phyloP scores from a whole-genome alignment of 2,329 filamentous ascomycete species.

The Dactylellina drechsleri region DNA sequence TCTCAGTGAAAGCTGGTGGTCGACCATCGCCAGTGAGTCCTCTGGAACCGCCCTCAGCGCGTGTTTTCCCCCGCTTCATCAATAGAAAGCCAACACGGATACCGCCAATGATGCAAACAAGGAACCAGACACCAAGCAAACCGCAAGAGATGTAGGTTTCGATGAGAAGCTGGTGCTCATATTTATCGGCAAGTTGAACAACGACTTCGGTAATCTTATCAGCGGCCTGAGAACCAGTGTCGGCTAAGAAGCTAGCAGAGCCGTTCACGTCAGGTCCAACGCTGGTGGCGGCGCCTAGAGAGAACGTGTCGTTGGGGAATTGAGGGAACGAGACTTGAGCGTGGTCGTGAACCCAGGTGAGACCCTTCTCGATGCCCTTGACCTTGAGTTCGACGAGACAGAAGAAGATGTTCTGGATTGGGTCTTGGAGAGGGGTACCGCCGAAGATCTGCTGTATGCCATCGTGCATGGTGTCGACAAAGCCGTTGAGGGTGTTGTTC shows the following conservation, averaged over 20 bases:
- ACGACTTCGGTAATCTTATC: conserved; percentile 86
- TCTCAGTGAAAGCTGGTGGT: conserved; percentile 18
- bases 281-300: conserved; percentile 75
- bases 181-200: conserved; percentile 72
- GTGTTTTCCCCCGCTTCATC: conserved; percentile 69
- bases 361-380: conserved; percentile 80
- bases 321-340: conserved; percentile 83
- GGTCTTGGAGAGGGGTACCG: conserved; percentile 70
- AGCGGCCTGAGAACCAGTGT: conserved; percentile 75
- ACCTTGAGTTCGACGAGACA: conserved; percentile 92
- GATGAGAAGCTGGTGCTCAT: conserved; percentile 75
- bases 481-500: conserved; percentile 84
- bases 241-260: conserved; percentile 78
- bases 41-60: conserved; percentile 66
- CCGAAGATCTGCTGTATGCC: conserved; percentile 82
- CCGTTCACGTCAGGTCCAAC: conserved; percentile 68
- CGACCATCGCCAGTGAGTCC: conserved; percentile 37
- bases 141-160: conserved; percentile 82
- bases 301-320: conserved; percentile 83
- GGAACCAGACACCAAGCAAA: conserved; percentile 79
- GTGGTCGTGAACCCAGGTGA: conserved; percentile 93
- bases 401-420: conserved; percentile 80
- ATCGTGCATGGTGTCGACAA: conserved; percentile 79
- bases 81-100: conserved; percentile 73
- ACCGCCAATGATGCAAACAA: conserved; percentile 79